Evolutionary conservation across 2,329 filamentous ascomycete genomes (phyloP).

Genomic region (Ophiostoma sp.): DNA sequence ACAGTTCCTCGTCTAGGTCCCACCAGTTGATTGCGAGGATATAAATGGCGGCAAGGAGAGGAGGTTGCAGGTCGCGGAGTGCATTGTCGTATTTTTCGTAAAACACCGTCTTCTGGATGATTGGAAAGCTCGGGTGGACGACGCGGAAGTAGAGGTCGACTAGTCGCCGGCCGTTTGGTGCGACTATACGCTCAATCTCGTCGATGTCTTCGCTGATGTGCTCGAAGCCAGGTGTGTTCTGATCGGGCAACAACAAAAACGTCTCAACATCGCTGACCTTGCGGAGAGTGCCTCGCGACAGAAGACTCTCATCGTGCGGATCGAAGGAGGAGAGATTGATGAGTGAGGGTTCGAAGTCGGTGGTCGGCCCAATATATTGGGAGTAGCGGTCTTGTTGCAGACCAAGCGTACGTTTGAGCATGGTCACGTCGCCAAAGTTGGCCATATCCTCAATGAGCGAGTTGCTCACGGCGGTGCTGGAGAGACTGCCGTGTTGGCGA

Average conservation of each 20-base stretch:
- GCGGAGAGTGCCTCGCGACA: conserved; percentile 67
- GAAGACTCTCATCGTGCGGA: conserved; percentile 75
- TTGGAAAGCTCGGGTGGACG: conserved; percentile 59
- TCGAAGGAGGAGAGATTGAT: conserved; percentile 80
- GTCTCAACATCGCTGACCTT: conserved; percentile 77
- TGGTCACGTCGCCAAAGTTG: conserved; percentile 65
- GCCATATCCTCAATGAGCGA: conserved; percentile 70
- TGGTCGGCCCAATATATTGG: conserved; percentile 80
- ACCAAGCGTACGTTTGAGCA: conserved; percentile 69
- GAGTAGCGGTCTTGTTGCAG: conserved; percentile 77
- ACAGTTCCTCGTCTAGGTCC: conserved; percentile 56
- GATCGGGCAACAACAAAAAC: conserved; percentile 77
- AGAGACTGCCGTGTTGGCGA: conserved; percentile 58
- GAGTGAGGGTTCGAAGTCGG: conserved; percentile 79
- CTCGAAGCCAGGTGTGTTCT: conserved; percentile 68
- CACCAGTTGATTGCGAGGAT: conserved; percentile 64
- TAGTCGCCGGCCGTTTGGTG: conserved; percentile 62
- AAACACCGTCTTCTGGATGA: conserved; percentile 62
- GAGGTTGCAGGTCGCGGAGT: conserved; percentile 59
- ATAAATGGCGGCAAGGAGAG: conserved; percentile 61
- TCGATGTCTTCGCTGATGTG: conserved; percentile 68
- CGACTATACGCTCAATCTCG: conserved; percentile 67
- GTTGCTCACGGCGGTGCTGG: conserved; percentile 61
- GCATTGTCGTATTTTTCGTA: conserved; percentile 61
- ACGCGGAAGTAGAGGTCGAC: conserved; percentile 68